A percentile compares a stretch with the other conserved stretches of the same genome.
phyloP scores from a whole-genome alignment of 257 asterid species.

The Jacaranda mimosifolia region DNA sequence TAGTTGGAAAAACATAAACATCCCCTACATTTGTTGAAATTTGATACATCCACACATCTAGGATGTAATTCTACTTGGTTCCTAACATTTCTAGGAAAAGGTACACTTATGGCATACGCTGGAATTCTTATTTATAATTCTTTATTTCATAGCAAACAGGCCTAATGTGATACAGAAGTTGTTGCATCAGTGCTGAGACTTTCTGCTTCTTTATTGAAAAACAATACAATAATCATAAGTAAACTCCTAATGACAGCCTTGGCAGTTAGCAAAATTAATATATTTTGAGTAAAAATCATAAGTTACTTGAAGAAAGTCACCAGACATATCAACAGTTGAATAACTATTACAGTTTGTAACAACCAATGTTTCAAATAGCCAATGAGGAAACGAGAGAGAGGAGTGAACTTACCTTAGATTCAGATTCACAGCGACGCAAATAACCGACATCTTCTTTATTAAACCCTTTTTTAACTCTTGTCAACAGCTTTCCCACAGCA shows the following conservation, averaged over 20 bases:
- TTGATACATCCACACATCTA: not conserved
- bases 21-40: not conserved
- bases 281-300: not conserved
- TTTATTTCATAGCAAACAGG: not conserved
- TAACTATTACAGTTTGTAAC: not conserved
- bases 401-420: slow-evolving; percentile 45
- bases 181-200: not conserved
- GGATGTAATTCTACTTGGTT: not conserved
- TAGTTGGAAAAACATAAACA: not conserved
- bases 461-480: slow-evolving; percentile 66
- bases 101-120: not conserved
- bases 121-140: not conserved
- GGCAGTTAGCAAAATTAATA: not conserved
- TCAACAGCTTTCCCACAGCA: slow-evolving; percentile 73
- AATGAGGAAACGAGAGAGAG: slow-evolving; percentile 17
- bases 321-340: not conserved
- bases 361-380: not conserved
- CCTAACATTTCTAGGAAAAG: not conserved
- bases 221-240: not conserved
- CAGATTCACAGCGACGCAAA: slow-evolving; percentile 54
- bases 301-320: not conserved
- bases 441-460: slow-evolving; percentile 63
- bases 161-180: not conserved
- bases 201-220: not conserved
- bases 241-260: slow-evolving; percentile 2